These are phyloP conservation scores for Hypericum androsaemum DNA, from an alignment of 345 rosid species.

Conservation along the genomic window DNA sequence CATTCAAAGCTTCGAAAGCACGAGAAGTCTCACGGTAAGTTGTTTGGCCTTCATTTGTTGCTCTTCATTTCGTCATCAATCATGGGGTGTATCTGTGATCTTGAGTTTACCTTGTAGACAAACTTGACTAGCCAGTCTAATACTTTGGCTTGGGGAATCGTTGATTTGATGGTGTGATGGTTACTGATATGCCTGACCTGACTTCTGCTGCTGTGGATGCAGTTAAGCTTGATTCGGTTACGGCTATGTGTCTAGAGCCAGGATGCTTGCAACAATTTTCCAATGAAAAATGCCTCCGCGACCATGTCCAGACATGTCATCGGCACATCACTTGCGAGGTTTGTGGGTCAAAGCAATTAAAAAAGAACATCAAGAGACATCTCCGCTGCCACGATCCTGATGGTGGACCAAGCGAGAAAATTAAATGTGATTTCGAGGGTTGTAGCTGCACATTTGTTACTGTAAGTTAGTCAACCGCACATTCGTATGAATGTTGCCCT, in stretches of 20 bases:
- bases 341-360: slow-evolving; percentile 56
- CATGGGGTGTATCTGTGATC: neutral
- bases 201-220: slow-evolving; percentile 15
- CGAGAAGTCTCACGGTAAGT: slow-evolving; percentile 65
- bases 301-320: slow-evolving; percentile 58
- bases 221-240: slow-evolving; percentile 62
- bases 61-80: neutral
- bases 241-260: slow-evolving; percentile 67
- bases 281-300: slow-evolving; percentile 54
- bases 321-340: slow-evolving; percentile 44
- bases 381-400: slow-evolving; percentile 41
- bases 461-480: slow-evolving; percentile 26
- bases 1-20: slow-evolving; percentile 56
- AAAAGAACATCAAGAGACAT: slow-evolving; percentile 75
- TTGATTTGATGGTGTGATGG: too few species aligned
- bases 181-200: neutral
- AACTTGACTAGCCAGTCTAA: too few species aligned
- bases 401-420: slow-evolving; percentile 20
- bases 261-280: slow-evolving; percentile 72
- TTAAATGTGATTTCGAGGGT: slow-evolving; percentile 48
- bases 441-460: slow-evolving; percentile 54
- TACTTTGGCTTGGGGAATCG: too few species aligned
- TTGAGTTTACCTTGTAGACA: too few species aligned
- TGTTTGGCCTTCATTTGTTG: neutral
- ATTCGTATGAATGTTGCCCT: neutral